These are phyloP conservation scores for Arthrobotrys pseudoclavata DNA, from an alignment of 2,329 filamentous ascomycete genomes.

Conservation along the genomic window DNA sequence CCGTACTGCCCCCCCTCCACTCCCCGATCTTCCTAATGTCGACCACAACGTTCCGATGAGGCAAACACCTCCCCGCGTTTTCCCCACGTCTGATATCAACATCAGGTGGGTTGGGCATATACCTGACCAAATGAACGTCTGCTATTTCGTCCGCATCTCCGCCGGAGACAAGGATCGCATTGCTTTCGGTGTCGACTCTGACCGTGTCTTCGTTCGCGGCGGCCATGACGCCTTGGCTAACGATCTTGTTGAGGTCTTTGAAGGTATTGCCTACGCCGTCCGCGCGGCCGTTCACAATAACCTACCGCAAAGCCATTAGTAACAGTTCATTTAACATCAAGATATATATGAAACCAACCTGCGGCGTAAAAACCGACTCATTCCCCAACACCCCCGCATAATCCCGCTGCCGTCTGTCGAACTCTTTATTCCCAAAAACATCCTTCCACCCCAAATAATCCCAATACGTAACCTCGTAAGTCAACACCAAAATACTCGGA, in stretches of 20 bases:
- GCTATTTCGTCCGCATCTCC: constrained; percentile 28
- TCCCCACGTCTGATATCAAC: constrained; percentile 65
- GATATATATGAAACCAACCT: constrained; percentile 39
- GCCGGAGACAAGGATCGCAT: constrained; percentile 56
- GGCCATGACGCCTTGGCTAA: constrained; percentile 52
- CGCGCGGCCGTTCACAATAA: constrained; percentile 64
- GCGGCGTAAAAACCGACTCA: constrained; percentile 65
- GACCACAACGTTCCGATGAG: constrained; percentile 65
- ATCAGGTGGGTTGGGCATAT: constrained; percentile 63
- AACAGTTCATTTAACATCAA: not conserved
- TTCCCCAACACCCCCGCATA: constrained; percentile 64
- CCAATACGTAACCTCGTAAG: constrained; percentile 66
- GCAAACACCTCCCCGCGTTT: constrained; percentile 66
- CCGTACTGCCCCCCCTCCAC: constrained; percentile 65
- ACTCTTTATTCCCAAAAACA: constrained; percentile 63
- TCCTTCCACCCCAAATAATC: constrained; percentile 66
- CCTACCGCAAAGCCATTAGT: constrained; percentile 15
- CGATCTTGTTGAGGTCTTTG: constrained; percentile 56
- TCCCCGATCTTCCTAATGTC: constrained; percentile 65
- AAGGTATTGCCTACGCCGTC: constrained; percentile 63
- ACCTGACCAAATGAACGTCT: constrained; percentile 62
- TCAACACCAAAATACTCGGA: constrained; percentile 65
- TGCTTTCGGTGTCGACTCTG: constrained; percentile 44
- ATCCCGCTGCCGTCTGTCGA: constrained; percentile 65
- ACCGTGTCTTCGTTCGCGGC: constrained; percentile 50